A percentile compares a stretch with the other conserved stretches of the same genome.
Conservation (phyloP, 495 filamentous ascomycete species). For the Ramalina peruviana region DNA sequence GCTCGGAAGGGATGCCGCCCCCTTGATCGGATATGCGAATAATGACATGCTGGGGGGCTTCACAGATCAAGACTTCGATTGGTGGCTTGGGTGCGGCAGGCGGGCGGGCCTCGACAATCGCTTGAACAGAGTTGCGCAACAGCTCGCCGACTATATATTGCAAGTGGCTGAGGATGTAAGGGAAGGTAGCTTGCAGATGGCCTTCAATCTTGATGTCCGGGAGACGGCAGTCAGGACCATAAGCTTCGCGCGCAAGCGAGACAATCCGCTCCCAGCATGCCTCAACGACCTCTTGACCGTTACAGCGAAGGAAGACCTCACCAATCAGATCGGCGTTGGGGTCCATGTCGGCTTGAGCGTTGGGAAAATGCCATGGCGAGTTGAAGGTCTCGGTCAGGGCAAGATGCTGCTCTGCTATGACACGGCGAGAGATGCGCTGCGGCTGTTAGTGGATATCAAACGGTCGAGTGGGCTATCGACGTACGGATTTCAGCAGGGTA, state of each 20-base stretch:
- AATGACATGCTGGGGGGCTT: constrained; percentile 89
- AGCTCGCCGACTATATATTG: constrained; percentile 97
- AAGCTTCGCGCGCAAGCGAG: constrained; percentile 54
- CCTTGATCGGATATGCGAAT: constrained; percentile 92
- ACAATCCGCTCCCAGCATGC: constrained; percentile 61
- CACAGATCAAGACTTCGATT: constrained; percentile 88
- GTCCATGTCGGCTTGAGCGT: constrained; percentile 49
- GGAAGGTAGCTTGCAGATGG: constrained; percentile 80
- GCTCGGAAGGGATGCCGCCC: constrained; percentile 73
- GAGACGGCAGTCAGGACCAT: constrained; percentile 51
- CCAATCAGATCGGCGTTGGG: constrained; percentile 77
- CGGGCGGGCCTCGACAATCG: constrained; percentile 58
- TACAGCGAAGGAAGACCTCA: constrained; percentile 89
- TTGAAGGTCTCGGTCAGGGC: constrained; percentile 95
- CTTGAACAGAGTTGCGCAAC: constrained; percentile 87
- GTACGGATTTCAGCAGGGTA: constrained; percentile 75
- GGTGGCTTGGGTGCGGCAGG: constrained; percentile 37
- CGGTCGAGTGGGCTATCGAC: constrained; percentile 10
- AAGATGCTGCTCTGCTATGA: constrained; percentile 95
- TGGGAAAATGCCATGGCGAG: constrained; percentile 79
- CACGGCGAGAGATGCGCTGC: constrained; percentile 82
- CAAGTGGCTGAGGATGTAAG: constrained; percentile 88
- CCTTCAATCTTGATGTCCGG: constrained; percentile 78
- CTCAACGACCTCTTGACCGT: constrained; percentile 77
- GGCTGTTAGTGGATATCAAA: not conserved